Percentiles rank a stretch among this genome's conserved stretches.
Evolutionary conservation across 2,329 filamentous ascomycete genomes (phyloP).

Genomic region (Periglandula ipomoeae): DNA sequence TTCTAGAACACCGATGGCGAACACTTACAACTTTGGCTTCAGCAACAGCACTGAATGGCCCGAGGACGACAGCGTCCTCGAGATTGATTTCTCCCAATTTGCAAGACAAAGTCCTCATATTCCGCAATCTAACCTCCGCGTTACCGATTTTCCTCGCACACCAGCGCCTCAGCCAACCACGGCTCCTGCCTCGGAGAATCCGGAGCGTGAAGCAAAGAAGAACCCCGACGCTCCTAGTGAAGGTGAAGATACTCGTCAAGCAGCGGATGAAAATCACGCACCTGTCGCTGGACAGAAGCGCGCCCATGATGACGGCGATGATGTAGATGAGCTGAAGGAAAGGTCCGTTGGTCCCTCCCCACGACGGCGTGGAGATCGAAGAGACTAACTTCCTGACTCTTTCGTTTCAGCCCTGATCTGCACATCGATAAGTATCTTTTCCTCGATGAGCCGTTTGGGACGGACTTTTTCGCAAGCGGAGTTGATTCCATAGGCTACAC

Average conservation of each 20-base stretch:
- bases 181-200: background rate
- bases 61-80: slow-evolving; percentile 1
- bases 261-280: background rate
- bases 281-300: background rate
- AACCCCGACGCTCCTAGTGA: background rate
- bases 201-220: background rate
- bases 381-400: slow-evolving; percentile 4
- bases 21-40: slow-evolving; percentile 1
- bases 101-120: background rate
- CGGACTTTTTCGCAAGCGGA: background rate
- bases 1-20: slow-evolving; percentile 5
- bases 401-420: background rate
- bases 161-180: background rate
- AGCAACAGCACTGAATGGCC: slow-evolving; percentile 4
- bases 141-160: background rate
- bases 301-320: background rate
- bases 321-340: slow-evolving; percentile 1
- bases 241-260: no score
- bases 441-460: background rate
- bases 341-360: slow-evolving; percentile 7
- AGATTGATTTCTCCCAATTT: slow-evolving; percentile 4
- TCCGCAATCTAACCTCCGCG: slow-evolving; percentile 4
- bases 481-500: background rate
- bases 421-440: background rate
- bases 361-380: slow-evolving; percentile 2